Base-by-base conservation (phyloP, 331 rosid species). In the Acacia pycnantha region DNA sequence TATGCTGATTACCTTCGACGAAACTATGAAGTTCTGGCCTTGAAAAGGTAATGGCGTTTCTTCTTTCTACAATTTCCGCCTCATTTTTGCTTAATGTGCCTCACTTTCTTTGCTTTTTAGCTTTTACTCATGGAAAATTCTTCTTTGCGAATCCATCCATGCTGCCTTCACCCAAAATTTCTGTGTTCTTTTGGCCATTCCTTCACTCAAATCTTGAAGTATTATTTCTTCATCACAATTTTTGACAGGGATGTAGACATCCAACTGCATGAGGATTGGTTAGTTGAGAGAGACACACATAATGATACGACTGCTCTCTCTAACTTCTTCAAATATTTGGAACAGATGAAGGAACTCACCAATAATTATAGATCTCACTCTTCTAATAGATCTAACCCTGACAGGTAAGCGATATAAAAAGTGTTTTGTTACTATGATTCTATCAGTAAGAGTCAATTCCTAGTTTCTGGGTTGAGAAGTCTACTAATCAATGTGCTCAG, bases 1-100 rank as follows among this genome's bases (percentile, higher is more conserved):
- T 65, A 95, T 77, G 98, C 91, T 0, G 91, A 93, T 76, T 92
- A 81, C 89, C 87, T 95, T 24, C 67, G 99, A 65, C 87, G 92
- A 73, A 95, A 93, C 82, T 90, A 92, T 46, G 79, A 90, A 84
- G 91, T 95, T 88, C 94, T 95, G 85, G 86, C 98, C 74, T 87
- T 95, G 72, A 93, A 87, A 84, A 91, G 90, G 98, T 94, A 71
- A 33, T 66, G n/a, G 15, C 16, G 68, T 81, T 77, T 65, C 74
- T 73, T 73, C 27, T 21, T 62, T 74, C 82, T 80, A 47, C 31
- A 44, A 51, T 77, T 51, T 56, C 48, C 4, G 61, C 73, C 70
- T 44, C 33, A 44, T 58, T 22, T 50, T 84, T 54, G 21, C 24
- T 4, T 62, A 8, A 26, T 54, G 70, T 66, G 73, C 48, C 68